Conservation (phyloP, 163 green algal species). For the Scenedesmus sp. region DNA sequence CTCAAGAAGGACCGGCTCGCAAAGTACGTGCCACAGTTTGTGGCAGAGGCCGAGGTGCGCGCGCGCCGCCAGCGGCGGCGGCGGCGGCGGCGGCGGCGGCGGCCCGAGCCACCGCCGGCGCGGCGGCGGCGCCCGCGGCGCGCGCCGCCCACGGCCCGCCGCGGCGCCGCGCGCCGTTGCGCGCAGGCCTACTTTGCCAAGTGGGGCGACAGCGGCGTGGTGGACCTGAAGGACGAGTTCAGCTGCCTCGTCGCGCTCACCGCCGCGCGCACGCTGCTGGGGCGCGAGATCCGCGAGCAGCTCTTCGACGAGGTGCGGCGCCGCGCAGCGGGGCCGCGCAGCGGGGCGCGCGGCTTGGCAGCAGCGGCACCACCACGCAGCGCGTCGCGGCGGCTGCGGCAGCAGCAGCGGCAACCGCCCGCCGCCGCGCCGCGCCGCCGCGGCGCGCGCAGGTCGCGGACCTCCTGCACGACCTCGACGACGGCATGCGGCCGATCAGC, state of each 20-base stretch:
- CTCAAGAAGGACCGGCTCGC: slow-evolving; percentile 89
- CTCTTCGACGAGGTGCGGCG: slow-evolving; percentile 86
- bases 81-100: neutral
- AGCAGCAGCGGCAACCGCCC: no score
- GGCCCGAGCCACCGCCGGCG: neutral
- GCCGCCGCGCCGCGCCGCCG: no score
- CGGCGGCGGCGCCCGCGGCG: neutral
- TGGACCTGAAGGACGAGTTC: slow-evolving; percentile 93
- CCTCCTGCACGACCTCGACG: slow-evolving; percentile 95
- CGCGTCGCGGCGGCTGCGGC: no score
- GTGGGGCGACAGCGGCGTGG: slow-evolving; percentile 87
- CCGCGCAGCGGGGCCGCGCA: neutral
- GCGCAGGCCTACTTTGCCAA: slow-evolving; percentile 89
- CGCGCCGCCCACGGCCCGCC: neutral
- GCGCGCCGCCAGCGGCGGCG: neutral
- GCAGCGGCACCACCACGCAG: no score
- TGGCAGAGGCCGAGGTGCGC: slow-evolving; percentile 87
- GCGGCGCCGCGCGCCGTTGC: neutral
- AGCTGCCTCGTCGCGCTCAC: slow-evolving; percentile 95
- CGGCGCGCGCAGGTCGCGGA: slow-evolving; percentile 59
- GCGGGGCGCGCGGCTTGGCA: no score
- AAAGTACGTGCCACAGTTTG: slow-evolving; percentile 94
- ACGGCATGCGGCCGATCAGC: slow-evolving; percentile 92
- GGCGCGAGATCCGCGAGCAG: slow-evolving; percentile 94
- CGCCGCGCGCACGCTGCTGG: slow-evolving; percentile 92